Percentiles rank a stretch among this genome's conserved stretches.
phyloP scores from a whole-genome alignment of 768 basidiomycete species.

The Auricularia cornea region DNA sequence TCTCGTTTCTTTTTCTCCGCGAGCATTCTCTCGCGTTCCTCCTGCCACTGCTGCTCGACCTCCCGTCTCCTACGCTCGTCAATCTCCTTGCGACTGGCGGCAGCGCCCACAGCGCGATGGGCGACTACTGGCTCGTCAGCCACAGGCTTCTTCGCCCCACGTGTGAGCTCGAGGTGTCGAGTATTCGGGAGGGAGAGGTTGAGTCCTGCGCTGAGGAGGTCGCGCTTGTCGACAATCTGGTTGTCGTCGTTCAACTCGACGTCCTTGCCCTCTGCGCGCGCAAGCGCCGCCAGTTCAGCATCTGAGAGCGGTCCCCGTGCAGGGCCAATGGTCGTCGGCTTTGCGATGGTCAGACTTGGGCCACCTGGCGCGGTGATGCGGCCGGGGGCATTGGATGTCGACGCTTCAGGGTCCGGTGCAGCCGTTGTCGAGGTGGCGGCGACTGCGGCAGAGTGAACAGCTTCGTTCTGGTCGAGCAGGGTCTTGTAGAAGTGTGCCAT shows the following conservation, averaged over 20 bases:
- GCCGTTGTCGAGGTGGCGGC: constrained; percentile 45
- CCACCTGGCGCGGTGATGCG: constrained; percentile 24
- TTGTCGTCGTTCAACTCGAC: constrained; percentile 97
- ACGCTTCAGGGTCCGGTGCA: constrained; percentile 35
- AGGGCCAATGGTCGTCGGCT: constrained; percentile 47
- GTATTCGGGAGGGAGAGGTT: constrained; percentile 84
- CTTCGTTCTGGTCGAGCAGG: constrained; percentile 68
- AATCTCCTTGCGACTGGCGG: constrained; percentile 73
- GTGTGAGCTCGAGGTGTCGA: constrained; percentile 47
- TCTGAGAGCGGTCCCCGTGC: constrained; percentile 48
- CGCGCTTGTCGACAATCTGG: constrained; percentile 93
- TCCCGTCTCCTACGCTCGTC: constrained; percentile 75
- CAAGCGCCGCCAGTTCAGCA: constrained; percentile 59
- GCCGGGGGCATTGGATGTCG: constrained; percentile 44
- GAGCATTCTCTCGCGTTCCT: constrained; percentile 36
- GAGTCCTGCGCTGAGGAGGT: constrained; percentile 82
- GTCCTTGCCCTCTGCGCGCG: constrained; percentile 66
- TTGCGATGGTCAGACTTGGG: constrained; percentile 67
- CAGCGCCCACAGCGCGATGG: constrained; percentile 77
- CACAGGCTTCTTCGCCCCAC: constrained; percentile 15
- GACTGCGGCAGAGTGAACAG: constrained; percentile 79
- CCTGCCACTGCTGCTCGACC: constrained; percentile 34
- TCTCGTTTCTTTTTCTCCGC: constrained; percentile 49
- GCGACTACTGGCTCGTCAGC: constrained; percentile 29
- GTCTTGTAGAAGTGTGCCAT: constrained; percentile 80